Percentiles rank a stretch among this genome's conserved stretches.
Conservation (phyloP, 768 basidiomycete genomes). For the Gymnopilus dilepis region DNA sequence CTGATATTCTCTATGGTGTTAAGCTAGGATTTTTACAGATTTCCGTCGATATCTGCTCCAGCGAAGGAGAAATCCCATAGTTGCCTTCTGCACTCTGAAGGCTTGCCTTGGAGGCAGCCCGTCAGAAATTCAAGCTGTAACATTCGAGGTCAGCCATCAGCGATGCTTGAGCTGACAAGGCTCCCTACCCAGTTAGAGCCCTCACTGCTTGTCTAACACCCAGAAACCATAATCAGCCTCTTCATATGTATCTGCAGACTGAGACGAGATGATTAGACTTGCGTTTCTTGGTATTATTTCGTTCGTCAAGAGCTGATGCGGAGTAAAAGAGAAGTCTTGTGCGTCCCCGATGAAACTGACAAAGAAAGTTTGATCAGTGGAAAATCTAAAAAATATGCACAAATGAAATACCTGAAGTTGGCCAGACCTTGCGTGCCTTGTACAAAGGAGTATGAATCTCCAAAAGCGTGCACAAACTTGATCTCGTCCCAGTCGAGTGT, state of each 20-base stretch:
- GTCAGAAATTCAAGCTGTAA: slow-evolving; percentile 56
- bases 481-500: slow-evolving; percentile 51
- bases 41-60: slow-evolving; percentile 50
- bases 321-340: slow-evolving; percentile 45
- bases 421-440: slow-evolving; percentile 51
- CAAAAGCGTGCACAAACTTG: slow-evolving; percentile 56
- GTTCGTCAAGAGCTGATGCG: slow-evolving; percentile 44
- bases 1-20: too few relatives aligned
- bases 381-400: too few relatives aligned
- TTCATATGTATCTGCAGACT: background rate
- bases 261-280: slow-evolving; percentile 8
- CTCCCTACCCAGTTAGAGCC: slow-evolving; percentile 54
- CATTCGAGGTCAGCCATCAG: too few relatives aligned
- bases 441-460: slow-evolving; percentile 62
- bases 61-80: slow-evolving; percentile 65
- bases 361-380: background rate
- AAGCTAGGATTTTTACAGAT: slow-evolving; percentile 33
- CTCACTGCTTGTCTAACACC: slow-evolving; percentile 55
- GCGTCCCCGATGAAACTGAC: slow-evolving; percentile 57
- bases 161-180: too few relatives aligned
- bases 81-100: slow-evolving; percentile 47
- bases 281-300: slow-evolving; percentile 53
- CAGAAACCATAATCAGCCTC: background rate
- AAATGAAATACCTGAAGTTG: slow-evolving; percentile 63
- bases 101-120: slow-evolving; percentile 51